Base-by-base conservation (phyloP, 129 eudicot species). In the Artemisia argyi region DNA sequence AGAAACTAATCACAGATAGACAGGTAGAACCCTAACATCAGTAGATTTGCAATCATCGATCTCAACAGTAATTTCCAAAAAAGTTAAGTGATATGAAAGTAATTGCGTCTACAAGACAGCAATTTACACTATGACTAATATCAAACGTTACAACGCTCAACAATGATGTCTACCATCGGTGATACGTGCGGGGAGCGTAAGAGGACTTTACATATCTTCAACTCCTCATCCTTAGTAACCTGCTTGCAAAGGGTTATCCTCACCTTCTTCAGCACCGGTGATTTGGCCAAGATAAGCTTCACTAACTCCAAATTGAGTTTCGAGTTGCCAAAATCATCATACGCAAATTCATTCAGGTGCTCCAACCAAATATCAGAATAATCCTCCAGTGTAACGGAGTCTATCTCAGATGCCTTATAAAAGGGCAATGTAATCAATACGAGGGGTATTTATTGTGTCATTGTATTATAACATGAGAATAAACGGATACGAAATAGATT, bases 271-370 rank as follows among this genome's bases (percentile, higher is more conserved):
- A 69, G 17, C 19, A 26, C 26, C 1, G 74, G 74, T 68, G 73
- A 50, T 42, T 52, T 68, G 9, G 20, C 73, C 73, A 68, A 32
- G 22, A 68, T 12, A 48, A 69, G 64, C 74, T 54, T 69, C 50
- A 69, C 63, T 39, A 71, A 71, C 54, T 56, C 75, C 53, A 55
- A 28, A 2, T 18, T 65, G 2, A 35, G 65, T 18, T 51, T 20
- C 39, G 3, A 10, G 54, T 60, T 60, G 9, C 11, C 22, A 6
- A 54, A 17, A 39, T 18, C 18, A 7, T 56, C 11, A 18, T 55
- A 35, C 55, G 39, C 44, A 52, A 70, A 22, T 19, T 22, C 51
- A 18, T 19, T 59, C 35, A 69, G 74, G 16, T 69, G 64, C 19
- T 69, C 48, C 65, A 54, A 26, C 12, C 7, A 16, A 55, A 55